Evolutionary conservation across 352 stramenopile species (phyloP).

Genomic region (Globisporangium orthogonon): DNA sequence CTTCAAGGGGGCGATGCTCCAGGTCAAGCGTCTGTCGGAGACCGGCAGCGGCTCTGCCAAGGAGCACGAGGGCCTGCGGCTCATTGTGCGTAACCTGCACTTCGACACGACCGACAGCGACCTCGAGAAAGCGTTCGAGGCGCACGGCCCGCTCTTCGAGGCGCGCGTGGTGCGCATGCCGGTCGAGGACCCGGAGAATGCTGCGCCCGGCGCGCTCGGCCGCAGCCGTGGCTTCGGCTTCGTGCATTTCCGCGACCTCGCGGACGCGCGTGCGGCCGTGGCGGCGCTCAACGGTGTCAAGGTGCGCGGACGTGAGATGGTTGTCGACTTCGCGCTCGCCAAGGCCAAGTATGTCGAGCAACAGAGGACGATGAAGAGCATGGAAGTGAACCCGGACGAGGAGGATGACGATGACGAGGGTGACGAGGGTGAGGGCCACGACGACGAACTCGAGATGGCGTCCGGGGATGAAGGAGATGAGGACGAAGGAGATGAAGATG

Average conservation of each 20-base stretch:
- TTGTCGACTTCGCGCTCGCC: slow-evolving; percentile 80
- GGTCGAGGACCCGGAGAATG: slow-evolving; percentile 36
- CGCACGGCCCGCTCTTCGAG: slow-evolving; percentile 60
- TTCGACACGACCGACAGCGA: slow-evolving; percentile 77
- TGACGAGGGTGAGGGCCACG: slow-evolving; percentile 32
- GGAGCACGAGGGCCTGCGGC: slow-evolving; percentile 46
- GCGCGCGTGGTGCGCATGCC: slow-evolving; percentile 68
- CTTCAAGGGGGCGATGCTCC: slow-evolving; percentile 74
- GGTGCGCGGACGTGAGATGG: slow-evolving; percentile 78
- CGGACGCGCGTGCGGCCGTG: slow-evolving; percentile 54
- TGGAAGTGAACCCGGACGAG: slow-evolving; percentile 16
- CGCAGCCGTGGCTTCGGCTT: slow-evolving; percentile 81
- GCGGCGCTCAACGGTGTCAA: slow-evolving; percentile 72
- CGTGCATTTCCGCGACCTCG: slow-evolving; percentile 68
- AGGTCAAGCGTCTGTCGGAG: slow-evolving; percentile 38
- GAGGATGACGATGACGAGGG: slow-evolving; percentile 38
- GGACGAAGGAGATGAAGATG: slow-evolving; percentile 20
- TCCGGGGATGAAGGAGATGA: slow-evolving; percentile 28
- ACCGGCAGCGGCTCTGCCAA: slow-evolving; percentile 21
- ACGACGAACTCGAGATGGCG: slow-evolving; percentile 42
- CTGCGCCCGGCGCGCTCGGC: slow-evolving; percentile 29
- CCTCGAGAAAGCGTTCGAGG: slow-evolving; percentile 63
- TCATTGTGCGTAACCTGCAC: slow-evolving; percentile 82
- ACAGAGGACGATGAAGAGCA: slow-evolving; percentile 38
- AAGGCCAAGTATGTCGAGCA: slow-evolving; percentile 78